Evolutionary conservation across 495 filamentous ascomycete species (phyloP), one percentile per base, ranked within the genome.

Genomic region (Thermochaetoides thermophila): DNA sequence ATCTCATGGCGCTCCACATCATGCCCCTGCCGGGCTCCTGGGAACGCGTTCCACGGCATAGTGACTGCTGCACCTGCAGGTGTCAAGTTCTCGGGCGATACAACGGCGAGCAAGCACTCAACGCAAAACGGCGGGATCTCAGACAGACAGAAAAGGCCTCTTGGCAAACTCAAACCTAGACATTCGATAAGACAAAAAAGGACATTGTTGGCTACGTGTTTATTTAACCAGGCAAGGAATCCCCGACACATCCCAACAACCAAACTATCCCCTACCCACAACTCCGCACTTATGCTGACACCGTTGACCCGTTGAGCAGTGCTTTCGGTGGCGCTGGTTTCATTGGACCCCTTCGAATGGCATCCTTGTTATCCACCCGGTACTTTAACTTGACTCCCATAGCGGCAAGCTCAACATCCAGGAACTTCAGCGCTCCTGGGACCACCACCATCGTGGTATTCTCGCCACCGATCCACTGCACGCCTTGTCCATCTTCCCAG

Each of bases 321-420:
- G 39, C 32, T 25, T 40, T 43, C 14, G 38, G 37, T 18, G 29
- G 35, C 17, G 38, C 31, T 18, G 38, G 33, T 32, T 17, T 44
- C 37, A 63, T 32, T n/a, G 52, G 58, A 2, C 62, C 59, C 38
- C 56, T 57, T 34, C 58, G 58, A 23, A 57, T 50, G 35, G 43
- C 53, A 33, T 68, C 63, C 42, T 57, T 61, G 27, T 68, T 74
- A 29, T 68, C 73, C 20, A 96, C 71, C 57, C 76, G 76, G 57
- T 89, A 97, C 66, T 52, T 56, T 26, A 56, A 19, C 32, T 56
- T 56, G 10, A 53, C 48, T 18, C 52, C 52, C 50, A 56, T 96
- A 26, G 84, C 81, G 26, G 83, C 81, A 42, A 97, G 60, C 53
- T 97, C 89, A 5, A 92, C 86, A 65, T 97, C 89, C 40, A 97